Percentiles rank a stretch among this genome's conserved stretches.
Conservation (phyloP, 495 filamentous ascomycete genomes). For the Trichoderma reesei region DNA sequence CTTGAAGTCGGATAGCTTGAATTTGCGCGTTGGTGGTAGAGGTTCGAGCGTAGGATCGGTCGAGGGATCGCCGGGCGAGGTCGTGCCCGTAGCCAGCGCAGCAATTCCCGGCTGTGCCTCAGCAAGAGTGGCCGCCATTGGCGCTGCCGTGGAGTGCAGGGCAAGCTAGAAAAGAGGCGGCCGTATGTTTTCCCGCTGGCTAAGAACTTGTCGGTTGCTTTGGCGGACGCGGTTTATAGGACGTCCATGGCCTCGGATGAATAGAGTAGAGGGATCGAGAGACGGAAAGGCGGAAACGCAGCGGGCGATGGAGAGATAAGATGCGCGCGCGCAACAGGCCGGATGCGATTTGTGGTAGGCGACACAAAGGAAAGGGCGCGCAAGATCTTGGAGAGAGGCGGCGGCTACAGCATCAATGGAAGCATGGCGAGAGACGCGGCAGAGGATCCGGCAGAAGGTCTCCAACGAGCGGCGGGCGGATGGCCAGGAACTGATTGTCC, state of each 20-base stretch:
- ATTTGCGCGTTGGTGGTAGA: slow-evolving; percentile 17
- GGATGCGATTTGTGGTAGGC: background rate
- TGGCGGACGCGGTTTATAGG: background rate
- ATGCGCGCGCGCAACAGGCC: background rate
- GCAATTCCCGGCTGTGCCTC: background rate
- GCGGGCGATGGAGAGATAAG: background rate
- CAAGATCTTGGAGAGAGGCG: background rate
- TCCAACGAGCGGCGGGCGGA: background rate
- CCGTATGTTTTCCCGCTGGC: background rate
- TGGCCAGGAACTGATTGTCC: background rate
- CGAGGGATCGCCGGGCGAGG: slow-evolving; percentile 15
- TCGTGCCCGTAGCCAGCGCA: background rate
- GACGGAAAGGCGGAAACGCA: background rate
- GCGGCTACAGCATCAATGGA: background rate
- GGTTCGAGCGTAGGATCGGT: slow-evolving; percentile 14
- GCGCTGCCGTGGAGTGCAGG: background rate
- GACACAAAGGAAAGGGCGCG: slow-evolving; percentile 1
- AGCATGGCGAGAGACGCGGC: background rate
- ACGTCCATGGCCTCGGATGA: background rate
- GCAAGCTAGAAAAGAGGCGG: background rate
- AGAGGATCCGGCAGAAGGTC: background rate
- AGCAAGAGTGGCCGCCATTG: slow-evolving; percentile 23
- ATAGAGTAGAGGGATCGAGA: background rate
- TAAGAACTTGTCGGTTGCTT: background rate
- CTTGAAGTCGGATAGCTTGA: slow-evolving; percentile 61